phyloP scores from a whole-genome alignment of 352 stramenopile genomes.

The Phytopythium cucurbitacearum region DNA sequence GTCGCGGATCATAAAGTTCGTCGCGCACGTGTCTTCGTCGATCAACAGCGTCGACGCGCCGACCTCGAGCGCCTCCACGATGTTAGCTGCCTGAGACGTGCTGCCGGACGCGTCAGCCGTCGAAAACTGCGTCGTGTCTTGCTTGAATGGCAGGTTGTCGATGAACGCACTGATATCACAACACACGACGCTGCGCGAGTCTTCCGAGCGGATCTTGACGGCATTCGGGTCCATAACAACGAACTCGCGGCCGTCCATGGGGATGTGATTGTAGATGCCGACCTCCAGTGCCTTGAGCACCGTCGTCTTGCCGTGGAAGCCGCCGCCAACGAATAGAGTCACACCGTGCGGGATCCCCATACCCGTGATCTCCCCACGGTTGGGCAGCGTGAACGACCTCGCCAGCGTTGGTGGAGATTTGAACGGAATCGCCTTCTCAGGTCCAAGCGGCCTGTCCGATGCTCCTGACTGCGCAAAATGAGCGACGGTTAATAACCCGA shows the following conservation, averaged over 20 bases:
- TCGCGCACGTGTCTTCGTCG: conserved; percentile 97
- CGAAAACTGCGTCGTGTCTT: conserved; percentile 90
- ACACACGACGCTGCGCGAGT: conserved; percentile 88
- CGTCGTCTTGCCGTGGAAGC: conserved; percentile 98
- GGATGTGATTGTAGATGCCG: conserved; percentile 96
- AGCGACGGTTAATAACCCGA: neutral
- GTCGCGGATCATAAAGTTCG: conserved; percentile 98
- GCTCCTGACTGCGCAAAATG: conserved; percentile 34
- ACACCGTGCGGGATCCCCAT: conserved; percentile 95
- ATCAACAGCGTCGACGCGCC: conserved; percentile 92
- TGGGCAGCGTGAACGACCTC: conserved; percentile 86
- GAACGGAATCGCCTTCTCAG: conserved; percentile 66
- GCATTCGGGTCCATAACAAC: conserved; percentile 83
- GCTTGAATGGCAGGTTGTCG: conserved; percentile 94
- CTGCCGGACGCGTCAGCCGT: conserved; percentile 94
- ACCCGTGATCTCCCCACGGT: conserved; percentile 77
- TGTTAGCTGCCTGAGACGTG: conserved; percentile 96
- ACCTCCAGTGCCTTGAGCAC: conserved; percentile 93
- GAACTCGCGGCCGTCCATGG: conserved; percentile 93
- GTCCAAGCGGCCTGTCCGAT: conserved; percentile 46
- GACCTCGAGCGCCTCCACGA: conserved; percentile 91
- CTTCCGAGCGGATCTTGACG: conserved; percentile 95
- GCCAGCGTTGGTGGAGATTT: conserved; percentile 80
- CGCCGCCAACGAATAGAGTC: conserved; percentile 95
- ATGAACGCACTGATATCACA: conserved; percentile 96